Base-by-base conservation (phyloP, 2,329 filamentous ascomycete genomes). In the Exophiala phaeomuriformis region DNA sequence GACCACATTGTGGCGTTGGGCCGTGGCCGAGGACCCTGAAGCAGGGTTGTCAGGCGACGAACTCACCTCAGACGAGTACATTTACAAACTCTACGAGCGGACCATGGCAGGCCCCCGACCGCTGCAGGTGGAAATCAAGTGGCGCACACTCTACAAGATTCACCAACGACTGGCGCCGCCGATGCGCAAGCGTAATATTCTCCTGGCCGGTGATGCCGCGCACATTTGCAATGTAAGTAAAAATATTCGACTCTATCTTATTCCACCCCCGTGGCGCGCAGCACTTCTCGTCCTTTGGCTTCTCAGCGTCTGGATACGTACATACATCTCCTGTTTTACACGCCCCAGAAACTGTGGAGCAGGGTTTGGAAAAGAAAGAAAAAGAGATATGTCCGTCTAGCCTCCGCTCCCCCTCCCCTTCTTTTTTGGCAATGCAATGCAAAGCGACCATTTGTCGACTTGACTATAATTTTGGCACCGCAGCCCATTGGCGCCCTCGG, bases 131-230 rank as follows among this genome's bases (percentile, higher is more conserved):
- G 32, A 51, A 7, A 57, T 57, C 12, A 28, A 43, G 39, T 40
- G 33, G 7, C 46, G 52, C 27, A 33, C 55, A 6, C 37, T 45
- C n/a, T 57, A 55, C 28, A 35, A 37, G 3, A 52, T 51, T 19
- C 52, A 55, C 39, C 55, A 58, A 49, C 41, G 55, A n/a, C 39
- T 55, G 5, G 54, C 45, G 4, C 36, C 54, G 2, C 53, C 50
- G 3, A 50, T 57, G 47, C 43, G 51, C 32, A 49, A 41, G 41
- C 52, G 45, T 4, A 49, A 52, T 32, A 33, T 40, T 10, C 50
- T 83, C 1, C 69, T 84, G 0, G 79, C 76, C 1, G 81, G 79
- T 0, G 81, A 84, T 67, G 80, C 81, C 1, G 81, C 80, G 2
- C 81, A 84, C 63, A 36, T 39, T 7, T 49, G 51, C 35, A 52